Evolutionary conservation across 306 rosid genomes (phyloP).

Genomic region (Senna siamea): DNA sequence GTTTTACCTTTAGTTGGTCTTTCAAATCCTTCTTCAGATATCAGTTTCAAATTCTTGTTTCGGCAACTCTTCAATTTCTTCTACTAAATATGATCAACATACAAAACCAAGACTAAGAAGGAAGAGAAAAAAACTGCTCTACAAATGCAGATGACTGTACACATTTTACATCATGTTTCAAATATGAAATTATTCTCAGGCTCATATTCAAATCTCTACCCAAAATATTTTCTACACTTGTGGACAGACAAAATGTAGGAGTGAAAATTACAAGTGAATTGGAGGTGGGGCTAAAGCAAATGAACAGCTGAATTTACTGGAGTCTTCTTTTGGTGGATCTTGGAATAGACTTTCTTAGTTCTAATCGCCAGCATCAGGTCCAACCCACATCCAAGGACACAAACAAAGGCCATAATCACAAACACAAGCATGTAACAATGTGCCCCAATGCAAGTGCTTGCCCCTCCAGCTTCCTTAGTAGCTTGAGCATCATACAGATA

Average conservation of each 20-base stretch:
- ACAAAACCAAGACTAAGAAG: neutral
- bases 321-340: constrained; percentile 34
- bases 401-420: constrained; percentile 23
- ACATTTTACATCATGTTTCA: neutral
- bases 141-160: neutral
- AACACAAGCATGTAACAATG: constrained; percentile 49
- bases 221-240: neutral
- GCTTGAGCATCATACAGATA: constrained; percentile 45
- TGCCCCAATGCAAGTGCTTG: constrained; percentile 45
- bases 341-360: constrained; percentile 41
- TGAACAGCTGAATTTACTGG: no score
- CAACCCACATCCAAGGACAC: constrained; percentile 42
- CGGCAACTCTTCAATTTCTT: neutral
- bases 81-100: neutral
- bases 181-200: neutral
- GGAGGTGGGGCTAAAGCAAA: neutral
- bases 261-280: neutral
- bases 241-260: neutral
- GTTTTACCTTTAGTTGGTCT: no score
- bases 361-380: constrained; percentile 41
- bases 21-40: no score
- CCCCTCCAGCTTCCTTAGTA: constrained; percentile 39
- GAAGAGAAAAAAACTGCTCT: neutral
- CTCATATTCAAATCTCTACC: neutral
- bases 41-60: neutral